phyloP scores from a whole-genome alignment of 768 basidiomycete species.

The Russula sp. region DNA sequence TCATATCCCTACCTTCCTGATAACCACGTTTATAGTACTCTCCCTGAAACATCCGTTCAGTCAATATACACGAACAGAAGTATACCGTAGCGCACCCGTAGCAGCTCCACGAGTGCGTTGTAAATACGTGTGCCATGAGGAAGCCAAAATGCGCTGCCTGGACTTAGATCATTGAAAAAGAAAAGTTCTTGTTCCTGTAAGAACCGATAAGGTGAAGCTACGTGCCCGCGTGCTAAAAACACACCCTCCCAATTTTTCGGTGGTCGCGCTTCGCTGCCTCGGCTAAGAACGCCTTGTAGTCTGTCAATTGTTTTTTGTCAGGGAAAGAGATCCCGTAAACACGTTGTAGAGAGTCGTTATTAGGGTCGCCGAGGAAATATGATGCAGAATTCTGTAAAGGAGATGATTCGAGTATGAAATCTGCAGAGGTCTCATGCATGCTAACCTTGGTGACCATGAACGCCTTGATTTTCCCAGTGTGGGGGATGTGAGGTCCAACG shows the following conservation, averaged over 20 bases:
- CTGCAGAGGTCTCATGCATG: background rate
- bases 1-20: conserved; percentile 66
- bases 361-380: conserved; percentile 93
- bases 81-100: conserved; percentile 60
- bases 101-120: conserved; percentile 85
- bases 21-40: conserved; percentile 97
- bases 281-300: conserved; percentile 93
- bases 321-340: conserved; percentile 99
- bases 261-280: conserved; percentile 99
- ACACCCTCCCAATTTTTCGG: conserved; percentile 85
- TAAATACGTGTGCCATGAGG: conserved; percentile 97
- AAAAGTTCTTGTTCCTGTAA: conserved; percentile 90
- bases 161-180: conserved; percentile 97
- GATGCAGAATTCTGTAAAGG: conserved; percentile 82
- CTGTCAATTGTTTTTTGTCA: conserved; percentile 89
- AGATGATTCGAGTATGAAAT: background rate
- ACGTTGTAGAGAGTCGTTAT: conserved; percentile 92
- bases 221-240: conserved; percentile 10
- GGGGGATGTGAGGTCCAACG: conserved; percentile 95
- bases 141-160: conserved; percentile 94
- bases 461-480: conserved; percentile 96
- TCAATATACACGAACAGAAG: conserved; percentile 16
- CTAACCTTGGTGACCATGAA: conserved; percentile 91
- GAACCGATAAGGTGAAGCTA: conserved; percentile 18
- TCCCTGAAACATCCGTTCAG: conserved; percentile 43